Evolutionary conservation across 2,329 filamentous ascomycete genomes (phyloP).

Genomic region (Pyricularia pennisetigena): DNA sequence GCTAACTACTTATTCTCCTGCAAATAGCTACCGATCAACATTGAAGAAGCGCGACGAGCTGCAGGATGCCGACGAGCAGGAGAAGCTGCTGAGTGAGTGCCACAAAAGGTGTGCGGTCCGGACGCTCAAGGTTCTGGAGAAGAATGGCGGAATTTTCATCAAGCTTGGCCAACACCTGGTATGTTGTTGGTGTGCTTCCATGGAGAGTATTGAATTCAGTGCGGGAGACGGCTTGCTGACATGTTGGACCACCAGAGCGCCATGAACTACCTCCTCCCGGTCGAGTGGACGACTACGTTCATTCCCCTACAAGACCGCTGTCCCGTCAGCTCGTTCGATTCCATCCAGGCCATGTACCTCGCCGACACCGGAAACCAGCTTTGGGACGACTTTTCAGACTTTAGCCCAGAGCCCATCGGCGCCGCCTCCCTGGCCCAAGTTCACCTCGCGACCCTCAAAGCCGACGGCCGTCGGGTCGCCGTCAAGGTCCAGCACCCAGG

Average conservation of each 20-base stretch:
- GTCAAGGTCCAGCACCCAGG: constrained; percentile 95
- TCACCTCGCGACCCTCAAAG: constrained; percentile 75
- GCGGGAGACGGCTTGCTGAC: neutral
- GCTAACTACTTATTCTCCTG: neutral
- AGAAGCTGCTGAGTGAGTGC: constrained; percentile 66
- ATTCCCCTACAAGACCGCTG: constrained; percentile 94
- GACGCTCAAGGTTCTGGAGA: constrained; percentile 79
- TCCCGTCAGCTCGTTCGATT: constrained; percentile 81
- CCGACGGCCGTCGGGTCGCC: constrained; percentile 76
- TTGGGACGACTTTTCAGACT: constrained; percentile 77
- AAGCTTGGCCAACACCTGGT: constrained; percentile 91
- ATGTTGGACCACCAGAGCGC: constrained; percentile 49
- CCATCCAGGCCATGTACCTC: constrained; percentile 78
- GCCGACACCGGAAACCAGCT: constrained; percentile 72
- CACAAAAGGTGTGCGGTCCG: constrained; percentile 88
- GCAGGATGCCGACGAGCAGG: constrained; percentile 53
- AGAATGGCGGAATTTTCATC: constrained; percentile 97
- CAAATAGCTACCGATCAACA: constrained; percentile 70
- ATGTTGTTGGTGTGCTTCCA: constrained; percentile 13
- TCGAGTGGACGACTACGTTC: constrained; percentile 92
- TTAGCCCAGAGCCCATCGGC: constrained; percentile 71
- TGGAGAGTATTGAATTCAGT: neutral
- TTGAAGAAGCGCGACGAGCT: constrained; percentile 58
- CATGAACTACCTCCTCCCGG: constrained; percentile 86
- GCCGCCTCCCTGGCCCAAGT: constrained; percentile 93